Conservation (phyloP, 306 rosid genomes). For the Arachis stenosperma region DNA sequence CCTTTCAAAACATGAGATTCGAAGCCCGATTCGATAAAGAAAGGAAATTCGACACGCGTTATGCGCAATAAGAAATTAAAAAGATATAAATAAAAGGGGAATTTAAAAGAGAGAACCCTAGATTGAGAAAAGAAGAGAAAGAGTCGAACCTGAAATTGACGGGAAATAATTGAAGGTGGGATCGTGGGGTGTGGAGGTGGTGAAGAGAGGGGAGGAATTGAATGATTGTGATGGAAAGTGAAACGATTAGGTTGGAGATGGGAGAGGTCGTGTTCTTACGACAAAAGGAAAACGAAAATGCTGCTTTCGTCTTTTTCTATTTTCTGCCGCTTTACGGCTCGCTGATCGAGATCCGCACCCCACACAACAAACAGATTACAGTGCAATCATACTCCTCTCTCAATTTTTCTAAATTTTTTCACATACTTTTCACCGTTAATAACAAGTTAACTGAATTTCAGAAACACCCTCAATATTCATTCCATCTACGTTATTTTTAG, state of each 20-base stretch:
- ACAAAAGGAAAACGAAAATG: slow-evolving; percentile 19
- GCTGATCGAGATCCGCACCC: slow-evolving; percentile 2
- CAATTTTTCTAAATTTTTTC: too few relatives aligned
- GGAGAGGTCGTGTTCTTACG: slow-evolving; percentile 4
- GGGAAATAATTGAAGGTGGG: not conserved
- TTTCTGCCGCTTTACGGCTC: slow-evolving; percentile 30
- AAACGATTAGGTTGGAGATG: slow-evolving; percentile 7
- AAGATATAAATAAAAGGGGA: not conserved
- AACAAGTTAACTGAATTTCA: too few relatives aligned
- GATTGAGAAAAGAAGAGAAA: slow-evolving; percentile 15
- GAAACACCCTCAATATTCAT: too few relatives aligned
- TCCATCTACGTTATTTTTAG: too few relatives aligned
- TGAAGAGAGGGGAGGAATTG: not conserved
- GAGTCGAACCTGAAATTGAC: slow-evolving; percentile 25
- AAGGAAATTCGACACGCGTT: not conserved
- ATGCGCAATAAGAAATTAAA: not conserved
- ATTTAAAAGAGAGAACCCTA: slow-evolving; percentile 21
- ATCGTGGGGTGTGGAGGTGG: not conserved
- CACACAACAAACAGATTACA: not conserved
- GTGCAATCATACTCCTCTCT: too few relatives aligned
- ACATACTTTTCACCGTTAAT: too few relatives aligned
- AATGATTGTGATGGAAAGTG: slow-evolving; percentile 22
- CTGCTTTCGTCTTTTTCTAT: slow-evolving; percentile 18
- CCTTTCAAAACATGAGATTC: not conserved
- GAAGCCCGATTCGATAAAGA: not conserved